These are phyloP conservation scores for Clonostachys sp. DNA, from an alignment of 2,329 filamentous ascomycete genomes.

Conservation along the genomic window DNA sequence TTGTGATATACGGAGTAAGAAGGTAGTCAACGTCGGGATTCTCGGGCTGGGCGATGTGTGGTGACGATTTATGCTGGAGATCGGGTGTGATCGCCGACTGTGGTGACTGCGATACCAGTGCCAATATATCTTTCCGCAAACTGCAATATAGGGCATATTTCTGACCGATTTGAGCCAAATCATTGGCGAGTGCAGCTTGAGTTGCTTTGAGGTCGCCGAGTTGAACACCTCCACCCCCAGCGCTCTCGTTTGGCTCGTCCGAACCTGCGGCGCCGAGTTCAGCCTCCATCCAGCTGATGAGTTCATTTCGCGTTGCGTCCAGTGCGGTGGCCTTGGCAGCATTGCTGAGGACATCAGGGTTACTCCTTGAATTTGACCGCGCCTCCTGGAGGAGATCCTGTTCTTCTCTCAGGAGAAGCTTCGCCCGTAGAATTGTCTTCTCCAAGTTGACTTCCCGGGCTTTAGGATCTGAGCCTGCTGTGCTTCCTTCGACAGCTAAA, in stretches of 20 bases:
- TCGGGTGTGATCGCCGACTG: slow-evolving; percentile 16
- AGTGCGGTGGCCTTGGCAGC: slow-evolving; percentile 46
- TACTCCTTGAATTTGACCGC: slow-evolving; percentile 27
- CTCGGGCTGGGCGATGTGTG: not conserved
- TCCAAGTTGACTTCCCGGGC: slow-evolving; percentile 37
- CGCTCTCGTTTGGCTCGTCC: slow-evolving; percentile 19
- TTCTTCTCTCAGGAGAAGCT: slow-evolving; percentile 50
- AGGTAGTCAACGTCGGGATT: slow-evolving; percentile 28
- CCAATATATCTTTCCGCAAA: slow-evolving; percentile 41
- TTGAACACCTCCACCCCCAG: slow-evolving; percentile 12
- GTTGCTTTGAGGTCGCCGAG: slow-evolving; percentile 10
- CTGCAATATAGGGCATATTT: slow-evolving; percentile 51
- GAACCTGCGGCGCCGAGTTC: slow-evolving; percentile 51
- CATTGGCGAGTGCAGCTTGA: slow-evolving; percentile 23
- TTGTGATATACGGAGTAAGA: slow-evolving; percentile 51
- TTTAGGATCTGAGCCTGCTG: slow-evolving; percentile 38
- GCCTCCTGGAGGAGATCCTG: slow-evolving; percentile 48
- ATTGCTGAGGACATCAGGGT: slow-evolving; percentile 27
- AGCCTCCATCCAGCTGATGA: slow-evolving; percentile 62
- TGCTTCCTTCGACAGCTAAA: slow-evolving; percentile 37
- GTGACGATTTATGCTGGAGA: too few species aligned
- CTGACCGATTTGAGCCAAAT: slow-evolving; percentile 41
- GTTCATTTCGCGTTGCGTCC: slow-evolving; percentile 48
- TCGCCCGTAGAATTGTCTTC: slow-evolving; percentile 53
- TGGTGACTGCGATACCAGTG: slow-evolving; percentile 24